Evolutionary conservation across 345 rosid genomes (phyloP).

Genomic region (Eutrema heterophyllum): DNA sequence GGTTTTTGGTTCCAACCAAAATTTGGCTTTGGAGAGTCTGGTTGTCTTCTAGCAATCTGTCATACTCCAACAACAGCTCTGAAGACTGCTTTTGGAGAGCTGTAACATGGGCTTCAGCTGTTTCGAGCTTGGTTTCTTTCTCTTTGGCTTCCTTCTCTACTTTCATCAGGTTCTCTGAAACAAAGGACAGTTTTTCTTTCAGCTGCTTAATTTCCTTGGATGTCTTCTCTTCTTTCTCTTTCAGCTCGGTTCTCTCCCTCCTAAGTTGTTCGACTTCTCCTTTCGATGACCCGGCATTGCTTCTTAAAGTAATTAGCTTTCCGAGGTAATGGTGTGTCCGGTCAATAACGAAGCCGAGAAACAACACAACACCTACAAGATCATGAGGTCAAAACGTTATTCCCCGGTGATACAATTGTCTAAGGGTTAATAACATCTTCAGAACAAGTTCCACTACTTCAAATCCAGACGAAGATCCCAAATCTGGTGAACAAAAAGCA

Average conservation of each 20-base stretch:
- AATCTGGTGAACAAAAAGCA: background rate
- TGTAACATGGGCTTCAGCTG: conserved; percentile 72
- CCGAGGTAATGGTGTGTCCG: conserved; percentile 65
- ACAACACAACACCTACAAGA: conserved; percentile 73
- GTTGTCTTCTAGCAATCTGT: conserved; percentile 76
- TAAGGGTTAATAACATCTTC: background rate
- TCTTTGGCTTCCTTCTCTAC: conserved; percentile 58
- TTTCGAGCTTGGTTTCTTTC: conserved; percentile 66
- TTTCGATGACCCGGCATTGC: conserved; percentile 53
- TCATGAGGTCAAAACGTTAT: background rate
- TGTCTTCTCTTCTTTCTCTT: conserved; percentile 67
- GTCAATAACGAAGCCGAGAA: conserved; percentile 83
- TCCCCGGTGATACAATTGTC: background rate
- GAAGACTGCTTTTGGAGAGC: conserved; percentile 85
- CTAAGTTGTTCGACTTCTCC: conserved; percentile 59
- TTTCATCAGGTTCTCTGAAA: conserved; percentile 56
- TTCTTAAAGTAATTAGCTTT: conserved; percentile 59
- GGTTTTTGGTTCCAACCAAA: background rate
- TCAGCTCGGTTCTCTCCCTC: conserved; percentile 50
- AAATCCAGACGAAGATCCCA: background rate
- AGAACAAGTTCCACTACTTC: background rate
- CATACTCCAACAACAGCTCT: conserved; percentile 82
- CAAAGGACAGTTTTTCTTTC: conserved; percentile 41
- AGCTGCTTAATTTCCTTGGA: conserved; percentile 51
- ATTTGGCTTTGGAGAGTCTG: conserved; percentile 71